Evolutionary conservation across 305 asterid species (phyloP), one percentile per base, ranked within the genome.

Genomic region (Petunia hybrid): DNA sequence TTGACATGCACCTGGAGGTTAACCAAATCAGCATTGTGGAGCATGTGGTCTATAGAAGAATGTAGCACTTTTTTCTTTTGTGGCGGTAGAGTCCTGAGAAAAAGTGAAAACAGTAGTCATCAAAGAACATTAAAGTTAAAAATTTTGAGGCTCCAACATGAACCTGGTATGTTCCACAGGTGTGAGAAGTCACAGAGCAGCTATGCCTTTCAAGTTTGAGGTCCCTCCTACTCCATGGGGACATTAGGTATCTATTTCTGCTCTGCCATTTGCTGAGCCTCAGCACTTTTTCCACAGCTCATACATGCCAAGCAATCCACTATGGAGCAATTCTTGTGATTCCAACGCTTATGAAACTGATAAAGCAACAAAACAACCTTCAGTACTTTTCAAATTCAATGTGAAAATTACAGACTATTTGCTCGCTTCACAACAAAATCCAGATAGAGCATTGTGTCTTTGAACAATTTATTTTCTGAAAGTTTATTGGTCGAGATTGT

Each of bases 231-330:
- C 39, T 76, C 39, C 56, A 56, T 57, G 38, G 69, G 22, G 39
- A 76, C 80, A 39, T 57, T 76, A 57, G 48, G 45, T 8, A 40
- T 76, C 48, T 57, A 65, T 64, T 78, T 64, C 64, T 62, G 76
- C 64, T 64, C 61, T 78, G 73, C 75, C 73, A 64, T 46, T 78
- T 38, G 62, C 38, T 64, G 63, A 46, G 45, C 31, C 9, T 38
- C 40, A 63, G 16, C 60, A 4, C 16, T 79, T 65, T 79, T 79
- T 16, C n/a, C 65, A 22, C 36, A 78, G 40, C 16, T 46, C 60
- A 70, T 70, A 42, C 35, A 42, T 14, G 55, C 67, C 14, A 75
- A 78, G 81, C 45, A 62, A 41, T 78, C 81, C 69, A 57, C 39
- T 46, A 41, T 22, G 8, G 60, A 42, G 42, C 74, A 43, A 70